Percentiles rank a stretch among this genome's conserved stretches.
Evolutionary conservation across 345 rosid species (phyloP).

Genomic region (Conringia planisiliqua): DNA sequence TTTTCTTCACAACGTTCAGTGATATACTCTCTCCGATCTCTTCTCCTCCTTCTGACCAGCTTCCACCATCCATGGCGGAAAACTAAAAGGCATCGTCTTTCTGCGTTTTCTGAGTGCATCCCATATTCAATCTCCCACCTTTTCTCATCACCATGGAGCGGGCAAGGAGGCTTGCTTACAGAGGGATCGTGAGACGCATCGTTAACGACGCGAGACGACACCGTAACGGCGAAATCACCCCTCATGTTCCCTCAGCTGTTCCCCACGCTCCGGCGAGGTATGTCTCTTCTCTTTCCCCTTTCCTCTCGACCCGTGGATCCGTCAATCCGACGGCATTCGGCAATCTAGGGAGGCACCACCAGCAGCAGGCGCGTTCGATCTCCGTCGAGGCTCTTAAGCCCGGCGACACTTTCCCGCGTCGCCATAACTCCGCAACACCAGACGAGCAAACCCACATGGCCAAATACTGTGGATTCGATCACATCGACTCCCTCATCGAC

Average conservation of each 20-base stretch:
- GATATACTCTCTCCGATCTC: slow-evolving; percentile 11
- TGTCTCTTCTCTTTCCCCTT: slow-evolving; percentile 69
- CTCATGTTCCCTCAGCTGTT: slow-evolving; percentile 37
- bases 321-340: slow-evolving; percentile 20
- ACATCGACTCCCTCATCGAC: slow-evolving; percentile 63
- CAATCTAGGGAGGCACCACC: slow-evolving; percentile 25
- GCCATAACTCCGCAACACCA: slow-evolving; percentile 91
- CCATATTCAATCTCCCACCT: neutral
- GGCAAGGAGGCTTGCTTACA: slow-evolving; percentile 80
- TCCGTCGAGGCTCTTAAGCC: slow-evolving; percentile 73
- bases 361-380: slow-evolving; percentile 54
- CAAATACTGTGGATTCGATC: slow-evolving; percentile 62
- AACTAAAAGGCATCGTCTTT: slow-evolving; percentile 3
- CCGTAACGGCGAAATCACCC: slow-evolving; percentile 39
- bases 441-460: slow-evolving; percentile 86
- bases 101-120: neutral
- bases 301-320: slow-evolving; percentile 37
- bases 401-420: slow-evolving; percentile 82
- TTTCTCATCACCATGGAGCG: slow-evolving; percentile 60
- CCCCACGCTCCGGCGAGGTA: slow-evolving; percentile 61
- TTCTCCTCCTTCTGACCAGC: slow-evolving; percentile 13
- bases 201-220: slow-evolving; percentile 51
- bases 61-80: slow-evolving; percentile 32
- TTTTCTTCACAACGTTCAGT: neutral
- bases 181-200: slow-evolving; percentile 73